These are phyloP conservation scores for Tuber borchii DNA, from an alignment of 495 filamentous ascomycete species.

Conservation along the genomic window DNA sequence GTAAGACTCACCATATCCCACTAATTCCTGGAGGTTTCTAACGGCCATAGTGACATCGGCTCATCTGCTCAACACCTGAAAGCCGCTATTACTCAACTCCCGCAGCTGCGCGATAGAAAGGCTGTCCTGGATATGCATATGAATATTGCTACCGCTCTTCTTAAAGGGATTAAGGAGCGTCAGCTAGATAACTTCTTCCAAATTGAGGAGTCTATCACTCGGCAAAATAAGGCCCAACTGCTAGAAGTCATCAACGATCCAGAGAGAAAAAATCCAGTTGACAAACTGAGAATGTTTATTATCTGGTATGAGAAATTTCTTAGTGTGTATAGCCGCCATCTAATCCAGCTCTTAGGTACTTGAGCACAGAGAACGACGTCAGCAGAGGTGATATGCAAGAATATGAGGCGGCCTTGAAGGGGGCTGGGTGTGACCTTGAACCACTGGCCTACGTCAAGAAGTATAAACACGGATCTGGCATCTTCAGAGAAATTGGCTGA, in stretches of 20 bases:
- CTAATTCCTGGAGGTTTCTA: constrained; percentile 8
- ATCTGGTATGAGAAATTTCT: constrained; percentile 65
- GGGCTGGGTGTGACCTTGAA: constrained; percentile 64
- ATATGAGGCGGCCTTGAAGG: constrained; percentile 79
- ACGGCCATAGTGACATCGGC: constrained; percentile 56
- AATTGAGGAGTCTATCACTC: constrained; percentile 86
- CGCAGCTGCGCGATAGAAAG: constrained; percentile 88
- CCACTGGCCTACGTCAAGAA: constrained; percentile 78
- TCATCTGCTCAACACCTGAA: constrained; percentile 91
- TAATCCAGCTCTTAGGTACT: constrained; percentile 35
- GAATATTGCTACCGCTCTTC: constrained; percentile 83
- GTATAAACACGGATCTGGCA: constrained; percentile 46
- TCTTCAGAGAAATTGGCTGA: constrained; percentile 36
- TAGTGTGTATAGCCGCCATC: background rate
- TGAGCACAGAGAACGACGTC: constrained; percentile 89
- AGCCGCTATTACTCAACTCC: constrained; percentile 84
- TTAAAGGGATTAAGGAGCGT: constrained; percentile 86
- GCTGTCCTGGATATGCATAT: constrained; percentile 95
- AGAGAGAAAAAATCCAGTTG: constrained; percentile 70
- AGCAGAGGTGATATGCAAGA: constrained; percentile 71
- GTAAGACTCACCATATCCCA: constrained; percentile 8
- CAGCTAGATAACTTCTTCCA: constrained; percentile 96
- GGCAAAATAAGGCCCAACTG: constrained; percentile 84
- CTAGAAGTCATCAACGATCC: constrained; percentile 76
- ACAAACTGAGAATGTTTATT: constrained; percentile 88